Evolutionary conservation across 139 green algal genomes (phyloP), one percentile per base, ranked within the genome.

Genomic region (Closterium sp.): DNA sequence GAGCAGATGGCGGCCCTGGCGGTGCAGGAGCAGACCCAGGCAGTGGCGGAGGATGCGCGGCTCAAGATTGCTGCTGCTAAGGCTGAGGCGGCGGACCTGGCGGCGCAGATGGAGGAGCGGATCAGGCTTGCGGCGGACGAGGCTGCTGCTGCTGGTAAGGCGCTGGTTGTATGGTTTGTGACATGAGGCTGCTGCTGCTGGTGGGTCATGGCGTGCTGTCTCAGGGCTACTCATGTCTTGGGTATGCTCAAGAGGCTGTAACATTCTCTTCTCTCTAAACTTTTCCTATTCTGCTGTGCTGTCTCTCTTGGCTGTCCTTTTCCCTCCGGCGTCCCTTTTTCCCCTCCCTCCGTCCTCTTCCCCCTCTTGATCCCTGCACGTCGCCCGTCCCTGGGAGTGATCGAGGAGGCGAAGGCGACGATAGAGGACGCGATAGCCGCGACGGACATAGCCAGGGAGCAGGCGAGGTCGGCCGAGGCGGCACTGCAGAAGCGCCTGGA

Each of bases 1-100:
- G 90, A 93, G 76, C 30, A 85, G 85, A 93, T 93, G 90, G 90
- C 90, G 25, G 33, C n/a, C 12, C 90, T 90, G 10, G 90, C 90
- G 0, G 43, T 93, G 36, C 84, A 93, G 81, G 90, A 93, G 34
- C 32, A 33, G 66, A 87, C 90, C 12, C 33, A 30, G 31, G 32
- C 38, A 0, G 86, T 90, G n/a, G 85, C 90, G 23, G 90, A 88
- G 28, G 90, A 93, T 7, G 84, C 84, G 31, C 32, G 32, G 85
- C 55, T 90, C 2, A 90, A 85, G 76, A 93, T 93, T 25, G 90
- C 90, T 1, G 85, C 38, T 16, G 90, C 90, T 2, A 85, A 86
- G 35, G 64, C 90, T 5, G 36, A 86, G 28, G 85, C 84, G 76
- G 34, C 84, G n/a, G 87, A 90, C 30, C 85, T 86, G 16, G 34